Evolutionary conservation across 1,284 basidiomycete genomes (phyloP).

Genomic region (Tylopilus sp.): DNA sequence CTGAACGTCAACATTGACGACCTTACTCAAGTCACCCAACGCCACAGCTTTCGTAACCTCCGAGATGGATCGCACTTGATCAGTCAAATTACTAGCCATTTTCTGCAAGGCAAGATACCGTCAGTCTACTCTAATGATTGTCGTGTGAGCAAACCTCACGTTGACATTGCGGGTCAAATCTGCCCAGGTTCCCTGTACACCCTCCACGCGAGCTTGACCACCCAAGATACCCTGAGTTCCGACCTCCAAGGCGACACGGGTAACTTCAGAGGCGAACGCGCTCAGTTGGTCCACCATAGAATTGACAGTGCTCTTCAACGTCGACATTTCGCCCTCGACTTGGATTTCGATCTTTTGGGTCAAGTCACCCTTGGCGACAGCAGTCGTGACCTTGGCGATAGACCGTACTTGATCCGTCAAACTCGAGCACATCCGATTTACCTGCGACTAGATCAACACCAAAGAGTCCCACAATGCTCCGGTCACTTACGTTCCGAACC

Average conservation of each 20-base stretch:
- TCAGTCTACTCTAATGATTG: constrained; percentile 24
- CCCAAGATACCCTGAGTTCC: constrained; percentile 90
- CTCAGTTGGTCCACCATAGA: constrained; percentile 87
- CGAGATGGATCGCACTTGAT: constrained; percentile 96
- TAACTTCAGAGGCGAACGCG: constrained; percentile 92
- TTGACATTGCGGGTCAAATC: constrained; percentile 89
- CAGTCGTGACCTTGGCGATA: constrained; percentile 89
- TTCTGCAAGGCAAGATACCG: constrained; percentile 39
- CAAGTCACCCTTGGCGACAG: constrained; percentile 85
- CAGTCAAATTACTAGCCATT: constrained; percentile 90
- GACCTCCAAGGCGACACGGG: constrained; percentile 88
- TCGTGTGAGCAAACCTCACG: constrained; percentile 38
- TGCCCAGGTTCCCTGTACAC: constrained; percentile 92
- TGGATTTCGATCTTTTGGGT: constrained; percentile 86
- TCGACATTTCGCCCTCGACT: constrained; percentile 90
- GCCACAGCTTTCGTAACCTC: constrained; percentile 97
- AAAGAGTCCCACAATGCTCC: neutral
- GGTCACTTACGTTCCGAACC: constrained; percentile 70
- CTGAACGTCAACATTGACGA: constrained; percentile 92
- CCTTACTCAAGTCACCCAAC: constrained; percentile 82
- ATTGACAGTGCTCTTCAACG: constrained; percentile 79
- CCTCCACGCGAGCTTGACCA: constrained; percentile 87
- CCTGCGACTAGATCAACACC: constrained; percentile 40
- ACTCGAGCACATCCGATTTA: constrained; percentile 90
- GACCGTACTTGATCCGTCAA: constrained; percentile 92